These are phyloP conservation scores for Clarireedia homoeocarpa DNA, from an alignment of 2,329 filamentous ascomycete species.

Conservation along the genomic window DNA sequence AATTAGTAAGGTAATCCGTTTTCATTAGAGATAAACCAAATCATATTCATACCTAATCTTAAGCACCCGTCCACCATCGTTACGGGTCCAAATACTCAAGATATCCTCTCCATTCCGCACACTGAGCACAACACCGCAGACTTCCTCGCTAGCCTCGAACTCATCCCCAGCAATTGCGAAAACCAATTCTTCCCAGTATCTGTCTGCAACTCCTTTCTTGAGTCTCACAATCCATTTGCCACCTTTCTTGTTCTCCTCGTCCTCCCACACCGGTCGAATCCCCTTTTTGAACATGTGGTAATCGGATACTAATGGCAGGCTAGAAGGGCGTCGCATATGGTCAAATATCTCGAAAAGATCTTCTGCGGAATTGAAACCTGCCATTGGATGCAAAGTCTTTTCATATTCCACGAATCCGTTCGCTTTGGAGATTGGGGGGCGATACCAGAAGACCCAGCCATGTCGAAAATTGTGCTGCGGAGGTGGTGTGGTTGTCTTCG, in stretches of 20 bases:
- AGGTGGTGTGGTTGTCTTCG: slow-evolving; percentile 35
- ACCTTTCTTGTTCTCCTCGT: slow-evolving; percentile 90
- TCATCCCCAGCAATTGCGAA: slow-evolving; percentile 89
- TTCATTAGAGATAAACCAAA: slow-evolving; percentile 6
- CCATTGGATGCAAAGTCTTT: slow-evolving; percentile 86
- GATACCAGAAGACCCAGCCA: slow-evolving; percentile 95
- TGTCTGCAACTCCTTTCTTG: slow-evolving; percentile 94
- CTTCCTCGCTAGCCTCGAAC: slow-evolving; percentile 83
- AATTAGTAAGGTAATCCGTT: slow-evolving; percentile 12
- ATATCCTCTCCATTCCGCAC: slow-evolving; percentile 95
- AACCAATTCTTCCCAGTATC: slow-evolving; percentile 93
- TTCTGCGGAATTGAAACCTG: slow-evolving; percentile 72
- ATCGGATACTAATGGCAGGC: slow-evolving; percentile 84
- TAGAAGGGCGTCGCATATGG: slow-evolving; percentile 83
- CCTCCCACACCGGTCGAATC: slow-evolving; percentile 96
- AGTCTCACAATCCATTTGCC: slow-evolving; percentile 96
- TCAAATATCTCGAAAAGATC: slow-evolving; percentile 87
- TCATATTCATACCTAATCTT: slow-evolving; percentile 71
- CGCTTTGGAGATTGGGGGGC: slow-evolving; percentile 92
- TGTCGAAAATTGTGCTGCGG: slow-evolving; percentile 62
- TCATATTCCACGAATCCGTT: slow-evolving; percentile 86
- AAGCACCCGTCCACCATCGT: slow-evolving; percentile 85
- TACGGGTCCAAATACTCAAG: slow-evolving; percentile 94
- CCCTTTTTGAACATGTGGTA: slow-evolving; percentile 98
- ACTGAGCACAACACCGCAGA: slow-evolving; percentile 90